A percentile compares a stretch with the other conserved stretches of the same genome.
Evolutionary conservation across 2,329 filamentous ascomycete species (phyloP).

Genomic region (Alternaria sp.): DNA sequence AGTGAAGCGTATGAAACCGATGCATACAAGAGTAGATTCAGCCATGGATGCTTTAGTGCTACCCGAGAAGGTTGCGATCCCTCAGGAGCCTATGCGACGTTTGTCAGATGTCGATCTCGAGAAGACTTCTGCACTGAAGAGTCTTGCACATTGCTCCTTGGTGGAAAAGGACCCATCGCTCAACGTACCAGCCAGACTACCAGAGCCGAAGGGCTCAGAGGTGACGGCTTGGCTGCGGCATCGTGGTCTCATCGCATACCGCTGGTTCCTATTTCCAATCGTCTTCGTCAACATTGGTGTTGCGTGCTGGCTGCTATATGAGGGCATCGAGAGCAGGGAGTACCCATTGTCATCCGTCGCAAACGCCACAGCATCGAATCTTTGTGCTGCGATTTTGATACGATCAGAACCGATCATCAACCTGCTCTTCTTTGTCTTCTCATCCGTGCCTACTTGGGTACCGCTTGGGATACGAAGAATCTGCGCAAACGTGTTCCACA

Average conservation of each 20-base stretch:
- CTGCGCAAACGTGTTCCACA: conserved; percentile 47
- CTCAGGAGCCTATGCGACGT: background rate
- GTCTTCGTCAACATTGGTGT: conserved; percentile 38
- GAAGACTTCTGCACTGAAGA: conserved; percentile 18
- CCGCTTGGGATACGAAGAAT: conserved; percentile 45
- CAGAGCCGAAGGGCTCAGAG: conserved; percentile 35
- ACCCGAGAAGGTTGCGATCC: background rate
- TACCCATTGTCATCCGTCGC: conserved; percentile 40
- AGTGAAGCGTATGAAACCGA: background rate
- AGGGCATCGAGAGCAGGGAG: conserved; percentile 26
- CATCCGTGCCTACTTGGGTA: conserved; percentile 41
- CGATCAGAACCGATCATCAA: conserved; percentile 51
- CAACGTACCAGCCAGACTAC: conserved; percentile 29
- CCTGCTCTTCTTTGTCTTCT: conserved; percentile 45
- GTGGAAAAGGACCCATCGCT: conserved; percentile 24
- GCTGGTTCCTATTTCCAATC: conserved; percentile 41
- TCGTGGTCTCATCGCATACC: conserved; percentile 43
- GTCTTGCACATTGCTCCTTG: conserved; percentile 19
- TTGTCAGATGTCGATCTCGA: conserved; percentile 12
- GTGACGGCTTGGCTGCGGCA: conserved; percentile 45
- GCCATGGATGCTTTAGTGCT: conserved; percentile 1
- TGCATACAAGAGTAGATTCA: background rate
- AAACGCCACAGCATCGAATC: conserved; percentile 51
- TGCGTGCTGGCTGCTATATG: conserved; percentile 39
- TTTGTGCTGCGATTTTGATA: conserved; percentile 44